Evolutionary conservation across 768 basidiomycete genomes (phyloP), one percentile per base, ranked within the genome.

Genomic region (Boletus eberwhitei): DNA sequence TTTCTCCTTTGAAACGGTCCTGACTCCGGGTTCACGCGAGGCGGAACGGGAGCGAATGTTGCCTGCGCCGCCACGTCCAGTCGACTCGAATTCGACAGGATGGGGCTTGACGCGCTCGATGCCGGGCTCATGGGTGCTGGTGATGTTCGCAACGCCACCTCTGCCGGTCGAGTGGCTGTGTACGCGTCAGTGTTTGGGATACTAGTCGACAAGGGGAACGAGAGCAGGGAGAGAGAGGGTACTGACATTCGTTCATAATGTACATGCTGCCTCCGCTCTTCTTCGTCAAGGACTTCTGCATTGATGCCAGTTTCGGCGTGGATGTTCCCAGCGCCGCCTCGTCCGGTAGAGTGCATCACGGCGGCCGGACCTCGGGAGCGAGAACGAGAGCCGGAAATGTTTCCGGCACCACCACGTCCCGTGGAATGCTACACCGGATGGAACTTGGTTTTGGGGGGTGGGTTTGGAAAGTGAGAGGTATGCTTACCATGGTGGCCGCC

Each of bases 271-370:
- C 63, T 69, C 55, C 56, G 70, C 59, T 76, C 68, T 37, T 71
- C 69, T n/a, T 71, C 64, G 36, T 77, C 78, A 9, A 67, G 52
- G 21, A 54, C 31, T 9, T 66, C 65, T 5, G 60, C 44, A 8
- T 59, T 62, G 6, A 59, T 40, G 0, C 53, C 53, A 2, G 63
- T 64, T 4, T 73, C 79, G 1, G 63, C 16, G 1, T 66, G 61
- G 14, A 86, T 75, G 59, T 88, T 88, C 3, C 86, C 87, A 1
- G 68, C 76, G 3, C 87, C 87, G 24, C 87, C 86, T 12, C 87
- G 78, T 0, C 87, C 87, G 2, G 75, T 76, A 36, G 82, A 82
- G 57, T 80, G 79, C 26, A 74, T 54, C 5, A 64, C 66, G 0
- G 48, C 32, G 42, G 44, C 50, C 55, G 68, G 73, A 47, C 72